Evolutionary conservation across 2,329 filamentous ascomycete genomes (phyloP), one percentile per base, ranked within the genome.

Genomic region (Cercospora zeae-maydis): DNA sequence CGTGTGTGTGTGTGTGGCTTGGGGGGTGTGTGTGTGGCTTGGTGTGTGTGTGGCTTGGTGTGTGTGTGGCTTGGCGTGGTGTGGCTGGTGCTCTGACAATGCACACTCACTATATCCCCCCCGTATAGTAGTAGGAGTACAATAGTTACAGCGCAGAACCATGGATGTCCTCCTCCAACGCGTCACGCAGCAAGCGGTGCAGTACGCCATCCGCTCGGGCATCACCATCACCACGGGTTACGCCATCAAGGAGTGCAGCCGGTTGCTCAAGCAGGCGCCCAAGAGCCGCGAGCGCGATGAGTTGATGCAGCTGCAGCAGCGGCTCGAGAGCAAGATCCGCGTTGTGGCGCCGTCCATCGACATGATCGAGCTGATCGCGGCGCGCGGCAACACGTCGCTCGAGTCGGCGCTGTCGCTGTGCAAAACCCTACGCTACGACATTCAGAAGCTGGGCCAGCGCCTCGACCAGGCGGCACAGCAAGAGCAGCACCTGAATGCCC

Each of bases 331-430:
- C 75, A 98, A 96, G 76, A 96, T 98, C 71, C 89, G 91, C 87
- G 91, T 96, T 67, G 88, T 97, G 51, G 92, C 92, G 10, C 93
- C 93, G 0, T 90, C 92, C 9, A 93, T 96, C 72, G 92, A 96
- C 74, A 87, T 96, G 81, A 92, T 96, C 70, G 91, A 96, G 75
- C 84, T 97, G 70, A 95, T 95, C 31, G 87, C 88, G 64, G 88
- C 88, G 34, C 84, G 88, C 65, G 88, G 88, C n/a, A 90, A 91
- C 67, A 90, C 88, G 0, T 88, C 87, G 33, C 83, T 99, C 0
- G 92, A 96, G 74, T 93, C 91, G 37, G 93, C 93, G 1, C 86
- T 96, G 6, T 85, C 86, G 3, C 82, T 97, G 21, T 93, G 93
- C 37, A 95, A 91, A 75, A 86, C 88, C 13, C 83, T 99, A 30